phyloP scores from a whole-genome alignment of 257 asterid genomes.

The Ehretia macrophylla region DNA sequence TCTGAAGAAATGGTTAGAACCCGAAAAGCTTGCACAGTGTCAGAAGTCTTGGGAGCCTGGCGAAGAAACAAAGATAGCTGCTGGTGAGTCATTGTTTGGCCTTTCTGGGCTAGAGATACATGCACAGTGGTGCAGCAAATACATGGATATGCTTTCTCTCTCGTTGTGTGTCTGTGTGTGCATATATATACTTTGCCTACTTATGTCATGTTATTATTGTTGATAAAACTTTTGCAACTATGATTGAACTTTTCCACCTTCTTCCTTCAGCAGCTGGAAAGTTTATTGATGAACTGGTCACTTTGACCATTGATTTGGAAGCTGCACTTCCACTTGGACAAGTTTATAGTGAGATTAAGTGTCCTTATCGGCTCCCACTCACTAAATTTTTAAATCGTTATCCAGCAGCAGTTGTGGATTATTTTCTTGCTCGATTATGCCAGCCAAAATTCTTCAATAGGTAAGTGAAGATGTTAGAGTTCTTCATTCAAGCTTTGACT shows the following conservation, averaged over 20 bases:
- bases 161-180: too few relatives aligned
- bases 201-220: neutral
- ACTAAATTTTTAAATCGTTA: conserved; percentile 94
- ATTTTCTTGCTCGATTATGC: conserved; percentile 78
- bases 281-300: conserved; percentile 95
- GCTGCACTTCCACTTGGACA: conserved; percentile 93
- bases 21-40: conserved; percentile 89
- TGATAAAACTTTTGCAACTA: conserved; percentile 57
- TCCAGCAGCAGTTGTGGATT: conserved; percentile 89
- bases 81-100: conserved; percentile 53
- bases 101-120: neutral
- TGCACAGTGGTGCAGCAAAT: too few relatives aligned
- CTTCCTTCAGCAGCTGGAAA: conserved; percentile 99
- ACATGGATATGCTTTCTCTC: too few relatives aligned
- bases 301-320: conserved; percentile 96
- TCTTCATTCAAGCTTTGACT: conserved; percentile 9
- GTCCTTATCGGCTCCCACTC: conserved; percentile 96
- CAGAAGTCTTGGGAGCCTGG: conserved; percentile 99
- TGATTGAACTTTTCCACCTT: conserved; percentile 96
- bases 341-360: conserved; percentile 93
- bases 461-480: conserved; percentile 31
- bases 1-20: conserved; percentile 99
- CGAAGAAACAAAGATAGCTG: conserved; percentile 98
- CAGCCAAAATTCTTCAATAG: conserved; percentile 90
- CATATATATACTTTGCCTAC: neutral